Base-by-base conservation (phyloP, 441 rosid species). In the Eruca vesicaria region DNA sequence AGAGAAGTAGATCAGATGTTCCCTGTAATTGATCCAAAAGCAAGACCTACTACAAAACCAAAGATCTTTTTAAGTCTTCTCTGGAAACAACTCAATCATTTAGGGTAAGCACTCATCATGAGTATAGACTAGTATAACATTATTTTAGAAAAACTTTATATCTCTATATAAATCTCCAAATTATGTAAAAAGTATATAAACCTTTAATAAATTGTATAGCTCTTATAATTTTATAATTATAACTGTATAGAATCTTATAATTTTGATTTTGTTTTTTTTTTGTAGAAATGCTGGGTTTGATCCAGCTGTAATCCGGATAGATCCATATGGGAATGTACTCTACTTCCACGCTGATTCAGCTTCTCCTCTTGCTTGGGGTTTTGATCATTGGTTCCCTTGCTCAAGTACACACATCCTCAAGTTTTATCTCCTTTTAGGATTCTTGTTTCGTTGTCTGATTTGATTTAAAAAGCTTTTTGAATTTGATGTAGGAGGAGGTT, bases 301-400 rank as follows among this genome's bases (percentile, higher is more conserved):
- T 86, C 99, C 98, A 15, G 84, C 85, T 0, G 92, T 85, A 29
- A 91, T 95, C 48, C 86, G 97, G 63, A 92, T 95, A 4, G 99
- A 95, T 77, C 86, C 89, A 0, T 93, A 87, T 52, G 99, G 98
- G 59, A 95, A 91, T 79, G 98, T 93, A 74, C 75, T 95, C 69
- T 90, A 92, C 79, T 88, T 82, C 74, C 96, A 90, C 50, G 98
- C 98, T 31, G 99, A 95, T 80, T 86, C 86, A 43, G 95, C 97
- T 69, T 95, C 98, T 82, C 99, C 98, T 68, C 97, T 95, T 38
- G 93, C 93, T 80, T 95, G 97, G 99, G 85, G 89, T 32, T 87
- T 91, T 76, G 99, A 95, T 76, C 97, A 95, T 77, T 91, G 97
- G 99, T 95, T 95, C 81, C 97, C 99, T 79, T 87, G 88, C 81